Conservation (phyloP, 2,329 filamentous ascomycete genomes). For the Bertia moriformis region DNA sequence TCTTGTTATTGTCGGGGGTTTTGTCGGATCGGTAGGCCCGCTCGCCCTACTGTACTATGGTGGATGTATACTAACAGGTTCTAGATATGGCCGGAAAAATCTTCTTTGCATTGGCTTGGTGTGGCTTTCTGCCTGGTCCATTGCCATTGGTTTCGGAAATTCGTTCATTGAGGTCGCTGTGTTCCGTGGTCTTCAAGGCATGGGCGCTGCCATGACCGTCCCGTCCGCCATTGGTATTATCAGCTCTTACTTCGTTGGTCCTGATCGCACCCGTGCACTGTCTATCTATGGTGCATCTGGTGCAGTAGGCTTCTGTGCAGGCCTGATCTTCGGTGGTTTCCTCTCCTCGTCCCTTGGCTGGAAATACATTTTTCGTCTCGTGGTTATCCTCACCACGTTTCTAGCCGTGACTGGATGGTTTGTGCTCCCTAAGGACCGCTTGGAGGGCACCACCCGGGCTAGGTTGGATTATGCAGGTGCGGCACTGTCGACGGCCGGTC, state of each 20-base stretch:
- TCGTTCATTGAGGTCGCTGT: slow-evolving; percentile 24
- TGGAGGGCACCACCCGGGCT: slow-evolving; percentile 14
- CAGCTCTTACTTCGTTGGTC: slow-evolving; percentile 20
- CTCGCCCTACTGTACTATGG: too few species aligned
- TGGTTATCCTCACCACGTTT: slow-evolving; percentile 15
- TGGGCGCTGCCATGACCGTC: slow-evolving; percentile 28
- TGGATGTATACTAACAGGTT: too few species aligned
- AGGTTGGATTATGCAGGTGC: slow-evolving; percentile 25
- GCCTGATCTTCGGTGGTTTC: slow-evolving; percentile 21
- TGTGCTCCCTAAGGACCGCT: slow-evolving; percentile 20
- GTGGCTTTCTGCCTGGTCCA: slow-evolving; percentile 17
- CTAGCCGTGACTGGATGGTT: slow-evolving; percentile 15
- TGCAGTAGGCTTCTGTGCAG: slow-evolving; percentile 22
- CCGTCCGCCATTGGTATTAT: slow-evolving; percentile 30
- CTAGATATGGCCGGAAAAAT: slow-evolving; percentile 18
- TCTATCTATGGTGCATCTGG: slow-evolving; percentile 22
- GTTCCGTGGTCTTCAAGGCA: slow-evolving; percentile 28
- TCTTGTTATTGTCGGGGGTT: slow-evolving; percentile 15
- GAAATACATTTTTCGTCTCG: slow-evolving; percentile 21
- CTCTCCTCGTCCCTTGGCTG: slow-evolving; percentile 20
- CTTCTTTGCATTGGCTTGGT: slow-evolving; percentile 20
- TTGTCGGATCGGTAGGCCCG: slow-evolving; percentile 12
- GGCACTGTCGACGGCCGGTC: slow-evolving; percentile 21
- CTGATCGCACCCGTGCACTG: slow-evolving; percentile 20
- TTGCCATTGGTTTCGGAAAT: slow-evolving; percentile 20